Evolutionary conservation across 2,329 filamentous ascomycete species (phyloP).

Genomic region (Aspergillus glaucus): DNA sequence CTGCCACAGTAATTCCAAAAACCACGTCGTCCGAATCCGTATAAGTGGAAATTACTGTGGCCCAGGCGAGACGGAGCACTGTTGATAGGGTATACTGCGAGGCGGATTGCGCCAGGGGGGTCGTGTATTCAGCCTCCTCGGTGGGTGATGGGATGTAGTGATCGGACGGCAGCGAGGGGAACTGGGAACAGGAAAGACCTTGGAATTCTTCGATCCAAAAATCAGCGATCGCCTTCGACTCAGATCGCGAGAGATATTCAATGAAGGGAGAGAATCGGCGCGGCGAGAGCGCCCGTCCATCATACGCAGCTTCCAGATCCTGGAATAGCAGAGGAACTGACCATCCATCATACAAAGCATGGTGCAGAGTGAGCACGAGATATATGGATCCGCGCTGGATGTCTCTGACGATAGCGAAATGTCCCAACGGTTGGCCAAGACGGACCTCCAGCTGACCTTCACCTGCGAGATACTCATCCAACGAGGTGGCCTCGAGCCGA

Average conservation of each 20-base stretch:
- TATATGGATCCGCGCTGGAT: slow-evolving; percentile 1
- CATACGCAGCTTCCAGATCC: slow-evolving; percentile 6
- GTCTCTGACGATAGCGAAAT: slow-evolving; percentile 8
- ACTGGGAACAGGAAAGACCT: neutral
- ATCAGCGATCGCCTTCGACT: neutral
- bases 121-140: neutral
- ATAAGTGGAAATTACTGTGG: slow-evolving; percentile 26
- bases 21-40: slow-evolving; percentile 31
- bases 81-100: slow-evolving; percentile 14
- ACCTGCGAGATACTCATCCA: slow-evolving; percentile 3
- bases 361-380: slow-evolving; percentile 36
- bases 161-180: neutral
- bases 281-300: neutral
- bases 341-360: slow-evolving; percentile 38
- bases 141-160: neutral
- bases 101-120: neutral
- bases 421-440: slow-evolving; percentile 8
- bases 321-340: slow-evolving; percentile 9
- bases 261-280: slow-evolving; percentile 12
- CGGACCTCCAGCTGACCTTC: neutral
- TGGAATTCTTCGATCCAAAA: neutral
- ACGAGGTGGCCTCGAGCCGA: slow-evolving; percentile 3
- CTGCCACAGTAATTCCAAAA: slow-evolving; percentile 35
- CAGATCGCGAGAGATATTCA: slow-evolving; percentile 8
- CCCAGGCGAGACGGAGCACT: slow-evolving; percentile 33